Percentiles rank a stretch among this genome's conserved stretches.
phyloP scores from a whole-genome alignment of 169 alveolate species.

The Plasmodium cynomolgi region DNA sequence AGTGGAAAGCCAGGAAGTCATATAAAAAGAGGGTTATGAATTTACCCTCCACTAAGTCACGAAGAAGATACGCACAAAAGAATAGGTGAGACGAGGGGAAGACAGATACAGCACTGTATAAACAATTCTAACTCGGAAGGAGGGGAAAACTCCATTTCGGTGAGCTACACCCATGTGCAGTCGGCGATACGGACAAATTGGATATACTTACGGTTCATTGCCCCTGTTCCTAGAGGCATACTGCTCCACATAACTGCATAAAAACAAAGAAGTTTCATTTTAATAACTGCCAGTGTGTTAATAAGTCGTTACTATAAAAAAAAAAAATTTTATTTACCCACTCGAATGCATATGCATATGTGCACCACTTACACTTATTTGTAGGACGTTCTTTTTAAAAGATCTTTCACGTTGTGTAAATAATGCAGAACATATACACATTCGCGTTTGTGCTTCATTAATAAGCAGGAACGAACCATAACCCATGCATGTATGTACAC shows the following conservation, averaged over 20 bases:
- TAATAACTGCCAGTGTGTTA: constrained; percentile 28
- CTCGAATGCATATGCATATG: not conserved
- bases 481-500: constrained; percentile 11
- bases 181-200: not conserved
- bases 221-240: not conserved
- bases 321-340: constrained; percentile 18
- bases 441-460: not conserved
- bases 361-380: constrained; percentile 5
- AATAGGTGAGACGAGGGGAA: constrained; percentile 73
- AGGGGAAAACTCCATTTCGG: not conserved
- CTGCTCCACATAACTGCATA: not conserved
- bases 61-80: constrained; percentile 84
- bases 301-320: constrained; percentile 37
- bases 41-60: constrained; percentile 85
- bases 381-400: constrained; percentile 14
- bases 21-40: constrained; percentile 84
- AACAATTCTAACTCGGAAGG: not conserved
- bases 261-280: constrained; percentile 27
- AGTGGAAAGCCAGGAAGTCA: constrained; percentile 83
- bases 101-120: not conserved
- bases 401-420: constrained; percentile 2
- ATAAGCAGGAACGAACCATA: constrained; percentile 33
- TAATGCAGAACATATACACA: not conserved
- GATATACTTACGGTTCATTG: not conserved
- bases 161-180: not conserved